Base-by-base conservation (phyloP, 2,329 filamentous ascomycete species). In the Aspergillus hortae region DNA sequence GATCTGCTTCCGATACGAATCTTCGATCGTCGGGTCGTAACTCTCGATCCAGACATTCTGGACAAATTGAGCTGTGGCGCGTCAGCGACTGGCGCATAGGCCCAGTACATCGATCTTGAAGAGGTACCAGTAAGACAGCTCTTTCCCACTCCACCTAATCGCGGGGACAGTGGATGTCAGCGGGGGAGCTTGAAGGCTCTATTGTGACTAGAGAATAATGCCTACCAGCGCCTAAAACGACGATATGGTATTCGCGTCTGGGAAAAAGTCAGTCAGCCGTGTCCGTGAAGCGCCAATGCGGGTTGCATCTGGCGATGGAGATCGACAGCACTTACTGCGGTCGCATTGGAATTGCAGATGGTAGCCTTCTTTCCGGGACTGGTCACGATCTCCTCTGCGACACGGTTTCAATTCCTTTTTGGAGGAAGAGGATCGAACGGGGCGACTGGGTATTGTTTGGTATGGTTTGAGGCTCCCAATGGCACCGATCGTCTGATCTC, bases 1-100 rank as follows among this genome's bases (percentile, higher is more conserved):
- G 55, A 92, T 88, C 72, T 92, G 88, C 76, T 92, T 92, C 63
- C 89, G 83, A 71, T 92, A 92, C 54, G 89, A 92, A 72, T 92
- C 89, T 73, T 92, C 89, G 71, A 92, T 92, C 57, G 89, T 92
- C 41, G 89, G 89, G 74, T 92, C 89, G 69, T 92, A 92, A 70
- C 86, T 89, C 72, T 95, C 90, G 68, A 95, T 92, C 89, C 90
- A 95, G 63, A 95, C 88, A 75, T 94, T 92, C 72, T 94, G 90
- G 48, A 95, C 90, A 66, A 95, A 95, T 79, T 95, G 90, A 65
- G 91, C 90, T 90, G 65, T 23, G 36, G 38, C 44, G 44, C n/a
- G 53, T 58, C 33, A 60, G 56, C 45, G 14, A 44, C 30, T 4
- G 27, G 27, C 27, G 9, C 27, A 11, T 30, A 30, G 27, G 7